phyloP scores from a whole-genome alignment of 768 basidiomycete species.

The Neoboletus brunneissimus region DNA sequence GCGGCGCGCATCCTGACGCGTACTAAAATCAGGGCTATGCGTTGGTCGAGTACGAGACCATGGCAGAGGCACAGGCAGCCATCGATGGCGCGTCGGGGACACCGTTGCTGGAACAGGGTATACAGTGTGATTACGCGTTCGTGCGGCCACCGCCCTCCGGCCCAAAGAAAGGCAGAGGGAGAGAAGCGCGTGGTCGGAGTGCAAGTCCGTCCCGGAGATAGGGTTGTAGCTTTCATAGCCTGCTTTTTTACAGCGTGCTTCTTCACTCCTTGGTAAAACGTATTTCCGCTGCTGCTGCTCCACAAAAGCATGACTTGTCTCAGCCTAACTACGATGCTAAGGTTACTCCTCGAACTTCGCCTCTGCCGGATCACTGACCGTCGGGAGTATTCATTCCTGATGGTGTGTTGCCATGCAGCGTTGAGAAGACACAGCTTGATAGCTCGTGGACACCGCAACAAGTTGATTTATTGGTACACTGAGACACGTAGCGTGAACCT shows the following conservation, averaged over 20 bases:
- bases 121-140: constrained; percentile 92
- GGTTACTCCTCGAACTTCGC: neutral
- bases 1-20: neutral
- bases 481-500: neutral
- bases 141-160: constrained; percentile 80
- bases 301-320: neutral
- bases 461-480: neutral
- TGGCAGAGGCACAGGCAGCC: constrained; percentile 90
- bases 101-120: constrained; percentile 75
- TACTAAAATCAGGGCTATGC: constrained; percentile 78
- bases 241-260: neutral
- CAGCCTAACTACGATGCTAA: constrained; percentile 3
- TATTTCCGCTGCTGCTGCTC: neutral
- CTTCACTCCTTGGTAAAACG: neutral
- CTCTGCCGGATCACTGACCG: neutral
- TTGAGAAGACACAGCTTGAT: neutral
- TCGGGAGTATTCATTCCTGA: constrained; percentile 11
- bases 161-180: constrained; percentile 70
- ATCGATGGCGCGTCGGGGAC: constrained; percentile 88
- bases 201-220: constrained; percentile 72
- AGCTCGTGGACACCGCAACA: neutral
- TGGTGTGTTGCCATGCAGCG: constrained; percentile 5
- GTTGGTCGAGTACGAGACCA: constrained; percentile 94
- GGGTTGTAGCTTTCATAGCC: constrained; percentile 10
- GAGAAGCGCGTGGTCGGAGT: constrained; percentile 66